A percentile compares a stretch with the other conserved stretches of the same genome.
Evolutionary conservation across 495 filamentous ascomycete species (phyloP).

Genomic region (Cercophora newfieldiana): DNA sequence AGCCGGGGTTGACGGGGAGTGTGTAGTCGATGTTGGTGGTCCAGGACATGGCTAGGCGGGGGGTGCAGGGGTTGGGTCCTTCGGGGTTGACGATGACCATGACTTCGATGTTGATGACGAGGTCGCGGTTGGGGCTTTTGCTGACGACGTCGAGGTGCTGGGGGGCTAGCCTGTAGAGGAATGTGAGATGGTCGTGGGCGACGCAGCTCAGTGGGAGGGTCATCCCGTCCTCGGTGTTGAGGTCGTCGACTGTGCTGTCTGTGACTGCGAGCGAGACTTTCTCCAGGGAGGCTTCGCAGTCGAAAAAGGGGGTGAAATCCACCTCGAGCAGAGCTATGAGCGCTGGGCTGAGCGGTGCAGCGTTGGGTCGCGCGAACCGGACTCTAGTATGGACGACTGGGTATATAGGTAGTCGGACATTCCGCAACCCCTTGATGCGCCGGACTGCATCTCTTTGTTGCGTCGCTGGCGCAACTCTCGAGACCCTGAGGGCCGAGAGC

Average conservation of each 20-base stretch:
- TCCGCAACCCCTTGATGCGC: slow-evolving; percentile 64
- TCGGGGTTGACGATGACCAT: slow-evolving; percentile 58
- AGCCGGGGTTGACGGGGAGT: slow-evolving; percentile 58
- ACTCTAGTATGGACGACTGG: slow-evolving; percentile 84
- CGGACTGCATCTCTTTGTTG: slow-evolving; percentile 54
- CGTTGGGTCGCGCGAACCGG: slow-evolving; percentile 72
- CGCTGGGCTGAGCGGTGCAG: slow-evolving; percentile 60
- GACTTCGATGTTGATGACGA: slow-evolving; percentile 65
- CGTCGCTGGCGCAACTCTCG: slow-evolving; percentile 66
- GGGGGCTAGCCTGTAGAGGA: slow-evolving; percentile 76
- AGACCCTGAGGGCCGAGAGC: slow-evolving; percentile 77
- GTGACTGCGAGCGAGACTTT: slow-evolving; percentile 64
- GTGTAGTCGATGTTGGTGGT: slow-evolving; percentile 81
- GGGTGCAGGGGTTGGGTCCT: slow-evolving; percentile 58
- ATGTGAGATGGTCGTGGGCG: slow-evolving; percentile 80
- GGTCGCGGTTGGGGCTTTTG: slow-evolving; percentile 51
- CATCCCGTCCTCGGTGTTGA: slow-evolving; percentile 59
- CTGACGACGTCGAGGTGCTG: slow-evolving; percentile 58
- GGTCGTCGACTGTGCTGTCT: slow-evolving; percentile 66
- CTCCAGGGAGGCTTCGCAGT: slow-evolving; percentile 68
- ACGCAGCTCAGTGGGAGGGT: slow-evolving; percentile 66
- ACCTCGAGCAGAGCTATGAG: slow-evolving; percentile 82
- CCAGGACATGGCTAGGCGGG: slow-evolving; percentile 78
- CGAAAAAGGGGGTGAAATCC: slow-evolving; percentile 81
- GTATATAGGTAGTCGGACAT: slow-evolving; percentile 68